Percentiles rank a stretch among this genome's conserved stretches.
These are phyloP conservation scores for Pseudogymnoascus sp. DNA, from an alignment of 2,329 filamentous ascomycete species.

Conservation along the genomic window DNA sequence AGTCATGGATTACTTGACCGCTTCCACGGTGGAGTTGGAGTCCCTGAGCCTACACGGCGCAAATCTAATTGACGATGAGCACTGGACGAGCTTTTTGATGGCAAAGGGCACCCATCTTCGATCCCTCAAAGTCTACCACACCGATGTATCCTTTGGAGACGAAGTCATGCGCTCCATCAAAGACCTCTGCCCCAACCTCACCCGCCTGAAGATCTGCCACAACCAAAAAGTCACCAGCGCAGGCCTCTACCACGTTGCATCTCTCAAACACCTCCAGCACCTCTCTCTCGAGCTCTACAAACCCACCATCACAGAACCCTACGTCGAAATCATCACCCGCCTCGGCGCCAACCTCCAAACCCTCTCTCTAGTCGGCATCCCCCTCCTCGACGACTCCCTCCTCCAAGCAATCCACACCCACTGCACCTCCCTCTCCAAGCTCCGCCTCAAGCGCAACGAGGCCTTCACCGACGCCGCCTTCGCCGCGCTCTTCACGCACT, in stretches of 20 bases:
- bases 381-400: conserved; percentile 59
- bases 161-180: conserved; percentile 57
- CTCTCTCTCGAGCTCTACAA: conserved; percentile 63
- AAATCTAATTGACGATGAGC: conserved; percentile 70
- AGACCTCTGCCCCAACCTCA: conserved; percentile 58
- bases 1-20: conserved; percentile 72
- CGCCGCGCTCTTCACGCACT: conserved; percentile 62
- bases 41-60: conserved; percentile 73
- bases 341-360: conserved; percentile 65
- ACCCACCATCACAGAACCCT: conserved; percentile 45
- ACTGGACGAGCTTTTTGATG: conserved; percentile 65
- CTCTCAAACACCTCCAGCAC: conserved; percentile 59
- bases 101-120: conserved; percentile 59
- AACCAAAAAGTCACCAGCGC: conserved; percentile 66
- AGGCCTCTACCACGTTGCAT: conserved; percentile 58
- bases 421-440: conserved; percentile 63
- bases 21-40: conserved; percentile 61
- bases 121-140: conserved; percentile 70
- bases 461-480: conserved; percentile 69
- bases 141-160: conserved; percentile 75
- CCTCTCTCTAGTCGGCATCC: conserved; percentile 66
- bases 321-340: conserved; percentile 52
- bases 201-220: conserved; percentile 70
- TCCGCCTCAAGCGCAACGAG: conserved; percentile 74
- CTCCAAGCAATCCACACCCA: conserved; percentile 63